phyloP scores from a whole-genome alignment of 2,329 filamentous ascomycete genomes.

The Colletotrichum limetticola region DNA sequence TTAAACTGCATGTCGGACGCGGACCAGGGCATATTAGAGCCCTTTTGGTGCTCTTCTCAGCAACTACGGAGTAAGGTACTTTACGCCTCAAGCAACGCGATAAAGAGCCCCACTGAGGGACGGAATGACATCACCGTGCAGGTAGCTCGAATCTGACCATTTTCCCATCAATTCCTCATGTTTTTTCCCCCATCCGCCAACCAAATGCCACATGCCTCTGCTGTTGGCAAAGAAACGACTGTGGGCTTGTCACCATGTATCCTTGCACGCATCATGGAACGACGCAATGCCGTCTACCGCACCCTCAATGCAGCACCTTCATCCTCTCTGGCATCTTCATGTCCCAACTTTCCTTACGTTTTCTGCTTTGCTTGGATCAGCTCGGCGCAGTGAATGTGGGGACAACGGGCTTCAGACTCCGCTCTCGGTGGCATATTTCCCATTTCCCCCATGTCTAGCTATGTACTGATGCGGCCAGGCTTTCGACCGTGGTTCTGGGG shows the following conservation, averaged over 20 bases:
- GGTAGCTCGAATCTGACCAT: neutral
- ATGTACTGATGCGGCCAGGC: constrained; percentile 18
- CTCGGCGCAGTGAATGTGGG: neutral
- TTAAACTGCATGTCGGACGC: neutral
- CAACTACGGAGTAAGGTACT: neutral
- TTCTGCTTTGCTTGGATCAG: constrained; percentile 9
- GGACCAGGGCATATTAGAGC: neutral
- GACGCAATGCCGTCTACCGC: neutral
- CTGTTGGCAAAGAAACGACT: neutral
- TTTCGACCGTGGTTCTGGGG: neutral
- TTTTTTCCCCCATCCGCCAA: constrained; percentile 9
- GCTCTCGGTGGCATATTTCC: constrained; percentile 7
- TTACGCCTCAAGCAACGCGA: neutral
- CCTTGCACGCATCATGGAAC: constrained; percentile 24
- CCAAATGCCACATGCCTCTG: constrained; percentile 18
- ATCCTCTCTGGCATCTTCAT: neutral
- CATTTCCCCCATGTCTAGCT: neutral
- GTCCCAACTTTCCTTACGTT: neutral
- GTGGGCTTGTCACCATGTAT: neutral
- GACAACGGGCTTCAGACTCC: constrained; percentile 2
- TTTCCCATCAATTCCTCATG: neutral
- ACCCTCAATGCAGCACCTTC: constrained; percentile 2
- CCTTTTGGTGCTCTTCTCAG: neutral
- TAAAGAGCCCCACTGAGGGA: constrained; percentile 6
- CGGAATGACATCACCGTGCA: constrained; percentile 30